Evolutionary conservation across 1,284 basidiomycete species (phyloP).

Genomic region (Coniophora puteana): DNA sequence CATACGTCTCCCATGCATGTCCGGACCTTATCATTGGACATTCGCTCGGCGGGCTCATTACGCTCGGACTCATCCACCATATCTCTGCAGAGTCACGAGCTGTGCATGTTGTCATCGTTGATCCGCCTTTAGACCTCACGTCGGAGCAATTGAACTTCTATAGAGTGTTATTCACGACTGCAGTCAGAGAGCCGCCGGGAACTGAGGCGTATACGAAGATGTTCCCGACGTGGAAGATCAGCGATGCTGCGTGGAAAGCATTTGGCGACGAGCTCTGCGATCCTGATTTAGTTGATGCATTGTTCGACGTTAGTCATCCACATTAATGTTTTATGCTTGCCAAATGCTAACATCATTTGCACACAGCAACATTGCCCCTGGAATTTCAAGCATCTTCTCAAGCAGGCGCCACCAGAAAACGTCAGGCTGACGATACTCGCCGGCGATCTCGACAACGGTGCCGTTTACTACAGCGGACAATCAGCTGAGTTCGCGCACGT

Average conservation of each 20-base stretch:
- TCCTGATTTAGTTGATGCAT: neutral
- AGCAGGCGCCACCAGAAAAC: conserved; percentile 12
- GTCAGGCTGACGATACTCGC: conserved; percentile 16
- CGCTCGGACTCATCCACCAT: conserved; percentile 12
- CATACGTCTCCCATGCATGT: conserved; percentile 14
- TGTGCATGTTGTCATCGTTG: conserved; percentile 15
- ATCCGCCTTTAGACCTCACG: conserved; percentile 11
- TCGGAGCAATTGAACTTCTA: conserved; percentile 1
- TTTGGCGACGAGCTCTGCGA: conserved; percentile 4
- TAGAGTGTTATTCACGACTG: neutral
- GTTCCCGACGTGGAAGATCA: conserved; percentile 1
- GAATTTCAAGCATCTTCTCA: conserved; percentile 1
- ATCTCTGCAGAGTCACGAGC: conserved; percentile 6
- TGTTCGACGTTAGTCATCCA: conserved; percentile 4
- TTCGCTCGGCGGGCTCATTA: conserved; percentile 15
- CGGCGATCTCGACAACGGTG: too few species aligned
- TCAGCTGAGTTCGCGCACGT: neutral
- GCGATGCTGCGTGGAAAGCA: conserved; percentile 5
- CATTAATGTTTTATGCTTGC: neutral
- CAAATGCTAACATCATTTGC: too few species aligned
- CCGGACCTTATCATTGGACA: conserved; percentile 21
- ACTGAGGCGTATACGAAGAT: neutral
- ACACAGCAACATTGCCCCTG: conserved; percentile 4
- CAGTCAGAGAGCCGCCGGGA: conserved; percentile 6
- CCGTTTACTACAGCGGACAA: too few species aligned